phyloP scores from a whole-genome alignment of 768 basidiomycete species.

The Xerocomus potaroensis region DNA sequence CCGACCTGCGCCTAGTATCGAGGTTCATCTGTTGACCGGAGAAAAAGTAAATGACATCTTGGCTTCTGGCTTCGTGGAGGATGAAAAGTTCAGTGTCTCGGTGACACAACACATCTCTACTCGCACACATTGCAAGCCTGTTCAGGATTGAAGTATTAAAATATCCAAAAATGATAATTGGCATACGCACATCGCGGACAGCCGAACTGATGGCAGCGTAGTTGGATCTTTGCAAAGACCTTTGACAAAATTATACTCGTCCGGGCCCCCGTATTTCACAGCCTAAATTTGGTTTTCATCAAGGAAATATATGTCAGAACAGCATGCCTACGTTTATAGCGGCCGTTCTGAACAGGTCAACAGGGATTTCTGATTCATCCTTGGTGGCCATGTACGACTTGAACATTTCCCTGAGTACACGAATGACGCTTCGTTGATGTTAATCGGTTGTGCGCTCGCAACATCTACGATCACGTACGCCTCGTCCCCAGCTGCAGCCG shows the following conservation, averaged over 20 bases:
- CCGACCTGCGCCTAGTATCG: conserved; percentile 48
- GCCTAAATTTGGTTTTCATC: conserved; percentile 39
- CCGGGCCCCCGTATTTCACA: conserved; percentile 66
- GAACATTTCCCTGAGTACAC: conserved; percentile 71
- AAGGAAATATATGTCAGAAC: background rate
- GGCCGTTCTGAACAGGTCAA: conserved; percentile 64
- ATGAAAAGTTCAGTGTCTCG: conserved; percentile 63
- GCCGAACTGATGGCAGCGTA: conserved; percentile 63
- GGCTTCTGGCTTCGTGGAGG: conserved; percentile 46
- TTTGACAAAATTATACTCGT: conserved; percentile 71
- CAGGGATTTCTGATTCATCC: conserved; percentile 74
- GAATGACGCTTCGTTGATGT: conserved; percentile 53
- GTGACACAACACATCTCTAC: conserved; percentile 53
- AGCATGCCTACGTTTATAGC: conserved; percentile 45
- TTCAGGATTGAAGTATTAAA: background rate
- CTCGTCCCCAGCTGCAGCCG: conserved; percentile 44
- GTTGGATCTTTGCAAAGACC: conserved; percentile 66
- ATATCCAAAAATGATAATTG: background rate
- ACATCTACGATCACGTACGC: conserved; percentile 21
- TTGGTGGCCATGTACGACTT: conserved; percentile 61
- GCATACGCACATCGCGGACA: conserved; percentile 59
- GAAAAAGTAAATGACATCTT: conserved; percentile 66
- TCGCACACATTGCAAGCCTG: conserved; percentile 62
- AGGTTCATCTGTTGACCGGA: conserved; percentile 53
- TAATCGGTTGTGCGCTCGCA: background rate